Conservation (phyloP, 1,139 yeast genomes). For the Candida sanyaensis region DNA sequence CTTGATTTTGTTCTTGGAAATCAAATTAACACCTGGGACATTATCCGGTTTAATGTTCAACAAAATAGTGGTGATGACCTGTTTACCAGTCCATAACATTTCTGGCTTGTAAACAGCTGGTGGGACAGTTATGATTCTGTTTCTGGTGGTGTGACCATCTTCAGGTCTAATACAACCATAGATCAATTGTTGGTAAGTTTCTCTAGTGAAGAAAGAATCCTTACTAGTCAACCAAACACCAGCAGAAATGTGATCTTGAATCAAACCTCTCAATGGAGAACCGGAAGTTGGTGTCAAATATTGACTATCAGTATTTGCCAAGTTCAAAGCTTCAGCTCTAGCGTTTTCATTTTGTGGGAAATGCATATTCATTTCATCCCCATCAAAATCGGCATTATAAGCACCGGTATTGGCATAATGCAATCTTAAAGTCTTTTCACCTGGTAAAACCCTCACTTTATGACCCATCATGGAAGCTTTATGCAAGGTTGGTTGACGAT, state of each 20-base stretch:
- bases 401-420: conserved; percentile 99
- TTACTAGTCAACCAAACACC: conserved; percentile 98
- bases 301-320: conserved; percentile 97
- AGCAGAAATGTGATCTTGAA: conserved; percentile 98
- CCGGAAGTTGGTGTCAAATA: conserved; percentile 98
- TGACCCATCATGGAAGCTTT: conserved; percentile 99
- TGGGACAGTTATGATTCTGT: conserved; percentile 76
- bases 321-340: conserved; percentile 90
- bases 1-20: conserved; percentile 85
- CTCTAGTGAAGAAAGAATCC: conserved; percentile 89
- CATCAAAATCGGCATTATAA: conserved; percentile 98
- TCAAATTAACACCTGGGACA: conserved; percentile 88
- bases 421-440: conserved; percentile 93
- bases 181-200: conserved; percentile 87
- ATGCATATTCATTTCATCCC: conserved; percentile 99
- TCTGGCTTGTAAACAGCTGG: conserved; percentile 88
- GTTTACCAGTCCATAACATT: conserved; percentile 99
- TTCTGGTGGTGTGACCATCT: conserved; percentile 88
- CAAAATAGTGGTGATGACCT: conserved; percentile 86
- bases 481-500: conserved; percentile 98
- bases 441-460: conserved; percentile 93
- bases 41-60: conserved; percentile 83
- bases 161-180: conserved; percentile 97
- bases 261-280: conserved; percentile 95
- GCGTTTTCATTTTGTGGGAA: conserved; percentile 99